Evolutionary conservation across 805 yeast genomes (phyloP).

Genomic region (Metschnikowia lochheadii): DNA sequence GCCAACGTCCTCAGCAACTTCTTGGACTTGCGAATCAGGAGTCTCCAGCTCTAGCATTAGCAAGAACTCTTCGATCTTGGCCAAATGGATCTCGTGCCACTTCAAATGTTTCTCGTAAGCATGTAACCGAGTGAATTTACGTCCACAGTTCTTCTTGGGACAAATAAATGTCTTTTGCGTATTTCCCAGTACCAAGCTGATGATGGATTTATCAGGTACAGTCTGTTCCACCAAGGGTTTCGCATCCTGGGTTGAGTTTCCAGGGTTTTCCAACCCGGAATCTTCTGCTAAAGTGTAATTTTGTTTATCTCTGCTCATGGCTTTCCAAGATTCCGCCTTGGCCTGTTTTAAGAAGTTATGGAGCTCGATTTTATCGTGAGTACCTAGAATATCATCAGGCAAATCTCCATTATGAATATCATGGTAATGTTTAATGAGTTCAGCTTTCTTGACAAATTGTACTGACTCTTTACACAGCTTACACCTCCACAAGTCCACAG

Average conservation of each 20-base stretch:
- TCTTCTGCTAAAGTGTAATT: not conserved
- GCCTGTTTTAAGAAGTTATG: slow-evolving; percentile 20
- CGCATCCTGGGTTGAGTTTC: not conserved
- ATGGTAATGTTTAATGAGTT: slow-evolving; percentile 53
- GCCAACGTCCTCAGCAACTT: not conserved
- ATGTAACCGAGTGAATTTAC: slow-evolving; percentile 10
- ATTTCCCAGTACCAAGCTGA: slow-evolving; percentile 9
- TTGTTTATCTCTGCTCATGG: slow-evolving; percentile 5
- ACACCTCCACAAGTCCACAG: slow-evolving; percentile 65
- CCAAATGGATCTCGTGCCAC: slow-evolving; percentile 22
- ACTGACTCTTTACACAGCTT: slow-evolving; percentile 38
- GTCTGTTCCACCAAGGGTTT: slow-evolving; percentile 6
- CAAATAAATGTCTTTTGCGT: slow-evolving; percentile 8
- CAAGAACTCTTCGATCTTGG: slow-evolving; percentile 23
- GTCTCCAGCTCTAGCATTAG: slow-evolving; percentile 3
- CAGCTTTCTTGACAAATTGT: slow-evolving; percentile 53
- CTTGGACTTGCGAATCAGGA: not conserved
- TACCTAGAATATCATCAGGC: slow-evolving; percentile 30
- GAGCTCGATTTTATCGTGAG: slow-evolving; percentile 21
- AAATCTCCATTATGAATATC: slow-evolving; percentile 41
- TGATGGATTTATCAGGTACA: slow-evolving; percentile 6
- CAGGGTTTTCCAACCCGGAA: not conserved
- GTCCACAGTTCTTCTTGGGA: slow-evolving; percentile 11
- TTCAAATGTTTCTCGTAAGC: slow-evolving; percentile 15
- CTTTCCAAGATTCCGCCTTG: slow-evolving; percentile 10